Percentiles rank a stretch among this genome's conserved stretches.
These are phyloP conservation scores for Pythium pyrilobum DNA, from an alignment of 352 stramenopile genomes.

Conservation along the genomic window DNA sequence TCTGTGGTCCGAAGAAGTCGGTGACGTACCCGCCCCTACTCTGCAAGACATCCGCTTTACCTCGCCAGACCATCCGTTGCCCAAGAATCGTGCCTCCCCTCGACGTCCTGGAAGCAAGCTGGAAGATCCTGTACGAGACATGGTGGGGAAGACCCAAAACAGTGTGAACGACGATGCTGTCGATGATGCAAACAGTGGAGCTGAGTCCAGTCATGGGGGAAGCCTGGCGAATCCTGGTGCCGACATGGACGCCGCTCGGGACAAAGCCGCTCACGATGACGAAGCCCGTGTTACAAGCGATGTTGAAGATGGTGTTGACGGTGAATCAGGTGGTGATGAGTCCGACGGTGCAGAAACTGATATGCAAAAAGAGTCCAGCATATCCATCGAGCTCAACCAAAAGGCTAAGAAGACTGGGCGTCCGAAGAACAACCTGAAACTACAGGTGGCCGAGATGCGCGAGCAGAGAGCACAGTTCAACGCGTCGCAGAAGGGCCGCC, in stretches of 20 bases:
- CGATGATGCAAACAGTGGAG: no score
- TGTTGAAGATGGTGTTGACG: background rate
- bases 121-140: background rate
- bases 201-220: no score
- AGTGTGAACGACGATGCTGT: no score
- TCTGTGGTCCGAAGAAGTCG: background rate
- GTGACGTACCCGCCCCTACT: background rate
- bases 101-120: background rate
- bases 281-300: background rate
- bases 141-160: no score
- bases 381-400: background rate
- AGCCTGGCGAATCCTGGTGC: background rate
- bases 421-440: background rate
- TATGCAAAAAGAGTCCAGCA: background rate
- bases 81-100: background rate
- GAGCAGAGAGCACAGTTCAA: background rate
- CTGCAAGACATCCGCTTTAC: background rate
- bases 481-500: background rate
- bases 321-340: background rate
- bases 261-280: background rate
- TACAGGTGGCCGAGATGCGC: background rate
- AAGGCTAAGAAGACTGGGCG: background rate
- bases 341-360: background rate
- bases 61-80: background rate
- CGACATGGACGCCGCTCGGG: background rate